Evolutionary conservation across 139 green algal species (phyloP).

Genomic region (Volvox africanus): DNA sequence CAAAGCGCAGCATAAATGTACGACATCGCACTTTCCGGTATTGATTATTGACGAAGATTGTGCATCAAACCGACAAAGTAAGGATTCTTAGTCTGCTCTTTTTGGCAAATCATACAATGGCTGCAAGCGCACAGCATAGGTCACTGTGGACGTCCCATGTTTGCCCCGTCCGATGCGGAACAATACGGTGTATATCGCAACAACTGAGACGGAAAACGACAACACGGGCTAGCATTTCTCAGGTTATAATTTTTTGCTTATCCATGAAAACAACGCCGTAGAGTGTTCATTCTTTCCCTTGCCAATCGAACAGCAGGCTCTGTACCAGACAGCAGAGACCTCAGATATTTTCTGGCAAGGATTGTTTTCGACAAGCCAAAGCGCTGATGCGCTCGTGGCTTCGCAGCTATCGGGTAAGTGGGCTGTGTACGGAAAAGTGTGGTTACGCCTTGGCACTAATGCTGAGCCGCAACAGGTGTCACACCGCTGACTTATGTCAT

Average conservation of each 20-base stretch:
- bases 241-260: not conserved
- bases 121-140: not conserved
- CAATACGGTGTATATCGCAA: not conserved
- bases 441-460: no score
- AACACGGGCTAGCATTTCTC: not conserved
- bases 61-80: not conserved
- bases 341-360: not conserved
- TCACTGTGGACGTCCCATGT: not conserved
- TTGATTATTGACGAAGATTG: no score
- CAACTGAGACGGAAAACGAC: not conserved
- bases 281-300: no score
- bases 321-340: not conserved
- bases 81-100: not conserved
- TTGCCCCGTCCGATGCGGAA: not conserved
- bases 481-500: slow-evolving; percentile 77
- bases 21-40: no score
- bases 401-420: slow-evolving; percentile 59
- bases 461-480: slow-evolving; percentile 56
- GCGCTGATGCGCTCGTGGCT: slow-evolving; percentile 61
- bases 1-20: no score
- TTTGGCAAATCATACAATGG: not conserved
- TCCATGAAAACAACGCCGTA: no score
- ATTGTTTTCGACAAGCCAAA: slow-evolving; percentile 62
- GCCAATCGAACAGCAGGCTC: not conserved
- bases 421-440: not conserved